Conservation (phyloP, 345 rosid genomes). For the Moringa oleifera region DNA sequence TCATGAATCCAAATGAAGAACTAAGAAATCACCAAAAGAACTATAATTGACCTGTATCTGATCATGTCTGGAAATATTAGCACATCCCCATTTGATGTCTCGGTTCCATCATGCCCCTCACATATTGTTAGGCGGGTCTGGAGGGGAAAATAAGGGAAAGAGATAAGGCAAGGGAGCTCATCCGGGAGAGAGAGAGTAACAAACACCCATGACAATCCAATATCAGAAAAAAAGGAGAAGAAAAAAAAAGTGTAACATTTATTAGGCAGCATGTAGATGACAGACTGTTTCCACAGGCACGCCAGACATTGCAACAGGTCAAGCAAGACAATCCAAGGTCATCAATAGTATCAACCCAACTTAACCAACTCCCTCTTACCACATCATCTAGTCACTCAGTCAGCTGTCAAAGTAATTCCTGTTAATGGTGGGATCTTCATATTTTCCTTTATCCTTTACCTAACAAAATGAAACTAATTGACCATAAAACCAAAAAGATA, state of each 20-base stretch:
- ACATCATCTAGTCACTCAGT: background rate
- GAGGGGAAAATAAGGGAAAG: constrained; percentile 6
- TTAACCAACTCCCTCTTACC: background rate
- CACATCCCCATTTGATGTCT: constrained; percentile 96
- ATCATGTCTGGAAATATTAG: constrained; percentile 96
- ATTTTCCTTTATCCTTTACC: background rate
- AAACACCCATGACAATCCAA: background rate
- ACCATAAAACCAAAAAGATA: background rate
- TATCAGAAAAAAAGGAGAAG: background rate
- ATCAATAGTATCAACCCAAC: background rate
- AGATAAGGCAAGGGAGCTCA: background rate
- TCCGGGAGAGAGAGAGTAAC: background rate
- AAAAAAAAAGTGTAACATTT: background rate
- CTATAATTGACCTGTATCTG: constrained; percentile 69
- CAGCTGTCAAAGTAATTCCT: background rate
- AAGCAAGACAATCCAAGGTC: background rate
- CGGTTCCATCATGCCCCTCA: constrained; percentile 97
- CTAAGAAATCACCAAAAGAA: constrained; percentile 8
- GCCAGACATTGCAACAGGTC: background rate
- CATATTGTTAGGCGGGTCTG: constrained; percentile 91
- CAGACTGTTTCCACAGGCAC: background rate
- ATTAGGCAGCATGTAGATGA: background rate
- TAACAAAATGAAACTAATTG: background rate
- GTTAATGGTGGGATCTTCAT: too few relatives aligned
- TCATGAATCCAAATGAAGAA: too few relatives aligned